Base-by-base conservation (phyloP, 768 basidiomycete species). In the Macrolepiota albuminosa region DNA sequence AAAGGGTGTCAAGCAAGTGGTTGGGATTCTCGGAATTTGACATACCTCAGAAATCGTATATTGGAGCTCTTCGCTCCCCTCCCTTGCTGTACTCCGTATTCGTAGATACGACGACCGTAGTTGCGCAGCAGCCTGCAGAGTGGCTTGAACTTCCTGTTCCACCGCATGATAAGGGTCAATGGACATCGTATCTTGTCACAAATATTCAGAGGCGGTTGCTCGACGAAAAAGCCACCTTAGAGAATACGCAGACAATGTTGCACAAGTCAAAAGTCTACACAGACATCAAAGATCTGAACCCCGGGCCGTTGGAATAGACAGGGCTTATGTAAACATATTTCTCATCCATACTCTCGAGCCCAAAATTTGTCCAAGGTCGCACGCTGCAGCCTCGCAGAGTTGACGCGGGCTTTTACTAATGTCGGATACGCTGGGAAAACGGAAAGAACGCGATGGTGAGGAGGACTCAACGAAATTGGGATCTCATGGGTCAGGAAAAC, bases 131-230 rank as follows among this genome's bases (percentile, higher is more conserved):
- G 84, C 78, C 68, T 89, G 85, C 34, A 95, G 73, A 9, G 91
- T 87, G 13, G 79, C 73, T 62, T 93, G 89, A 24, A 95, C 85
- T 73, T 95, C 93, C 61, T 84, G 85, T 68, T 90, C 86, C 2
- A 94, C 91, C 39, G 84, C 88, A 76, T 93, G 88, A 71, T 94
- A 95, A 45, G 93, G 93, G 74, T 95, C 93, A 7, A 80, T 73
- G 18, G 88, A 86, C 87, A 88, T 88, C 29, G 18, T 21, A 7
- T 42, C 18, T 33, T 21, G 54, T 42, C 40, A 33, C 53, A n/a
- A 7, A 36, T 50, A 4, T 18, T 13, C 6, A 14, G n/a, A 37
- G 18, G n/a, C 24, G 1, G 24, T 36, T 2, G 26, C 10, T 18
- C 10, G n/a, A 48, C 24, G 13, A 48, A 4, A 24, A 37, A 40